Evolutionary conservation across 495 filamentous ascomycete species (phyloP).

Genomic region (Hyaloscypha variabilis): DNA sequence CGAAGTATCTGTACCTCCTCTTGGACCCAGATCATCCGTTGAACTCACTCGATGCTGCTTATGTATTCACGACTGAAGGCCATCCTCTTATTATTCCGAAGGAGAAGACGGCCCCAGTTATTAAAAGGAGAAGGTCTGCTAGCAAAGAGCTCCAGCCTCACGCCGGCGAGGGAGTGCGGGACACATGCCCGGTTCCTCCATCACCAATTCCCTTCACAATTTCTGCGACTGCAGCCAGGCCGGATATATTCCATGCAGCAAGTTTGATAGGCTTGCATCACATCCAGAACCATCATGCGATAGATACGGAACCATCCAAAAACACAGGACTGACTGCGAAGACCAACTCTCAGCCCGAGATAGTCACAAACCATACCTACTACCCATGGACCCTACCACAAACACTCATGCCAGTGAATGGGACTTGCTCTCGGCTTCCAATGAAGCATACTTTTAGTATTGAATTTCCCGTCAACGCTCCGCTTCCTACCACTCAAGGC

Average conservation of each 20-base stretch:
- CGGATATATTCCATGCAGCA: slow-evolving; percentile 91
- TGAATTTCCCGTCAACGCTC: slow-evolving; percentile 30
- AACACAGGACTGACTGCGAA: slow-evolving; percentile 20
- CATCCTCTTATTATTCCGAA: slow-evolving; percentile 88
- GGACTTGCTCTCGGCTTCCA: slow-evolving; percentile 66
- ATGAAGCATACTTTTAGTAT: slow-evolving; percentile 32
- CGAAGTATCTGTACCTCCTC: slow-evolving; percentile 90
- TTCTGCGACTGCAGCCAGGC: slow-evolving; percentile 78
- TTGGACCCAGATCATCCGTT: slow-evolving; percentile 86
- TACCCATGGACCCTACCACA: slow-evolving; percentile 91
- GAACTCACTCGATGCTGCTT: slow-evolving; percentile 81
- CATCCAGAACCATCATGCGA: slow-evolving; percentile 58
- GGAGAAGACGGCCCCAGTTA: slow-evolving; percentile 30
- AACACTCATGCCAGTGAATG: slow-evolving; percentile 72
- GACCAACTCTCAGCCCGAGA: not conserved
- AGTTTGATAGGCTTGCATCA: slow-evolving; percentile 81
- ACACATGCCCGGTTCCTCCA: slow-evolving; percentile 65
- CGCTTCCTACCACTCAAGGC: slow-evolving; percentile 2
- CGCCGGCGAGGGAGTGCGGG: slow-evolving; percentile 5
- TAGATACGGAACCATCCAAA: slow-evolving; percentile 19
- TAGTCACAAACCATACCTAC: slow-evolving; percentile 72
- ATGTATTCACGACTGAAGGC: slow-evolving; percentile 95
- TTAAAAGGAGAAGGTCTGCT: not conserved
- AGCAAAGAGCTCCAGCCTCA: slow-evolving; percentile 15
- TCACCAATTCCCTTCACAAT: slow-evolving; percentile 62